Evolutionary conservation across 768 basidiomycete species (phyloP).

Genomic region (Amanita jacksonii): DNA sequence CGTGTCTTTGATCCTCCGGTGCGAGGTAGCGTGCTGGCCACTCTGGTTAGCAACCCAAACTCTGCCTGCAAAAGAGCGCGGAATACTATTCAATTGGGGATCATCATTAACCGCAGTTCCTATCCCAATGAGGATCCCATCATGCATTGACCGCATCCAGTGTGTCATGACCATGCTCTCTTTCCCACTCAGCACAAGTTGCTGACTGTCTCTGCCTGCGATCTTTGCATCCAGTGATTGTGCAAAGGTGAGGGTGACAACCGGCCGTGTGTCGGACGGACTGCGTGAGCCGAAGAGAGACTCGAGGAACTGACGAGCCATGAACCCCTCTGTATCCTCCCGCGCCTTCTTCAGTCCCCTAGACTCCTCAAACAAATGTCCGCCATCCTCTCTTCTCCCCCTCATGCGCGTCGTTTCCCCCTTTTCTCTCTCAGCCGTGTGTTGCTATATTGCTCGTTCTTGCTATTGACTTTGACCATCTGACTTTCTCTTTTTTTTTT

Average conservation of each 20-base stretch:
- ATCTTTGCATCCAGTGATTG: constrained; percentile 87
- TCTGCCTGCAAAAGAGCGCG: background rate
- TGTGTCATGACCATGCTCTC: constrained; percentile 95
- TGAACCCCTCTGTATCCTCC: constrained; percentile 1
- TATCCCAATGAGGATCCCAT: constrained; percentile 85
- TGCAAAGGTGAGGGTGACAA: constrained; percentile 77
- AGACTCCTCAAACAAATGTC: constrained; percentile 6
- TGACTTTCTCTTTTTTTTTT: too few species aligned
- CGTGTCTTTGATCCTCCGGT: constrained; percentile 26
- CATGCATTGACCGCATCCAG: constrained; percentile 88
- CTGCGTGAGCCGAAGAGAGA: background rate
- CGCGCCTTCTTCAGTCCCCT: constrained; percentile 1
- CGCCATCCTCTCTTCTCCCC: background rate
- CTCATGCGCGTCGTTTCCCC: constrained; percentile 4
- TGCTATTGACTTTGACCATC: too few species aligned
- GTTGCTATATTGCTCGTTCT: too few species aligned
- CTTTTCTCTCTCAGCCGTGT: constrained; percentile 3
- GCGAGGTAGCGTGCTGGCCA: constrained; percentile 58
- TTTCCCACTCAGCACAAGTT: constrained; percentile 73
- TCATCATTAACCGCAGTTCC: constrained; percentile 88
- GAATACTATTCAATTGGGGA: constrained; percentile 86
- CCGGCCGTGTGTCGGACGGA: constrained; percentile 29
- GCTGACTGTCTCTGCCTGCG: constrained; percentile 60
- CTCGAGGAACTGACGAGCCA: constrained; percentile 4
- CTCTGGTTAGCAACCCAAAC: background rate